phyloP scores from a whole-genome alignment of 768 basidiomycete genomes.

The Exsudoporus frostii region DNA sequence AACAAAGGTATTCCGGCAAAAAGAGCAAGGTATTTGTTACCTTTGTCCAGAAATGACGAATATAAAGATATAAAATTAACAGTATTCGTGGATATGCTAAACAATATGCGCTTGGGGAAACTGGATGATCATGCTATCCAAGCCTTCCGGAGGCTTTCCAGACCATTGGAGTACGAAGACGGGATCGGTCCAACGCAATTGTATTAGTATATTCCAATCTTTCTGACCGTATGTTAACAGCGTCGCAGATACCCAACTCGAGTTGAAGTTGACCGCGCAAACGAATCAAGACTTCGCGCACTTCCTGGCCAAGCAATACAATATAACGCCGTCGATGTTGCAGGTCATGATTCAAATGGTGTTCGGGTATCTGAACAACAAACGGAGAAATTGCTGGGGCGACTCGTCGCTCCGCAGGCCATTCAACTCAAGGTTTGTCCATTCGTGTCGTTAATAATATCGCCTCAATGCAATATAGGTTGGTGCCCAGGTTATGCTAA shows the following conservation, averaged over 20 bases:
- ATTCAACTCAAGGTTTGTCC: constrained; percentile 48
- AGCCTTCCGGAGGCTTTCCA: constrained; percentile 54
- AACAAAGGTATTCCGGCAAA: constrained; percentile 83
- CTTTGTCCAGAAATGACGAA: background rate
- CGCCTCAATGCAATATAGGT: constrained; percentile 38
- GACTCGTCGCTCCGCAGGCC: constrained; percentile 53
- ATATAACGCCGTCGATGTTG: constrained; percentile 45
- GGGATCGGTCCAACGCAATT: constrained; percentile 81
- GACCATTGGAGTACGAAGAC: constrained; percentile 61
- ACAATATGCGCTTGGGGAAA: constrained; percentile 78
- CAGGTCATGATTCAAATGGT: constrained; percentile 46
- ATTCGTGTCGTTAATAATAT: background rate
- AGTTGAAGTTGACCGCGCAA: constrained; percentile 69
- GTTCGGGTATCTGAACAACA: constrained; percentile 32
- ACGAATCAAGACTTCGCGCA: constrained; percentile 46
- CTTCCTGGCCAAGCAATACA: constrained; percentile 37
- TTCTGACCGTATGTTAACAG: background rate
- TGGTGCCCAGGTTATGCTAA: constrained; percentile 84
- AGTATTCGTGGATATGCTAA: constrained; percentile 83
- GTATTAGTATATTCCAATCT: constrained; percentile 36
- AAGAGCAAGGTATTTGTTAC: constrained; percentile 57
- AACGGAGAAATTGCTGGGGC: constrained; percentile 48
- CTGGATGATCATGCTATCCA: constrained; percentile 41
- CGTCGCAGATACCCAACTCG: constrained; percentile 61
- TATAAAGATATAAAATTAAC: background rate